A percentile compares a stretch with the other conserved stretches of the same genome.
These are phyloP conservation scores for Ceratobasidium sp. DNA, from an alignment of 1,284 basidiomycete species.

Conservation along the genomic window DNA sequence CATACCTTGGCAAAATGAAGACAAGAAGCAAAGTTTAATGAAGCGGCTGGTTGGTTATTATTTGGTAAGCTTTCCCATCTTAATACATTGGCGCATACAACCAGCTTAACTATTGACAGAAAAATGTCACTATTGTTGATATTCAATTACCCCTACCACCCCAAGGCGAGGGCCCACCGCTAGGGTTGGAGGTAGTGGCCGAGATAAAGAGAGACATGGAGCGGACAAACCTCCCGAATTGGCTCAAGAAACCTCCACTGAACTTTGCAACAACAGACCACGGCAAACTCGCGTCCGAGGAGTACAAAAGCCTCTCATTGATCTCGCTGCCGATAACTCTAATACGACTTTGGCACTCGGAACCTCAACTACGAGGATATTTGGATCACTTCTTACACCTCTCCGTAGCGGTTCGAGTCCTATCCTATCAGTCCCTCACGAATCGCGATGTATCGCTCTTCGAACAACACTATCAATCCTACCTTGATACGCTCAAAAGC, in stretches of 20 bases:
- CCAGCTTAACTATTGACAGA: not conserved
- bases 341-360: conserved; percentile 15
- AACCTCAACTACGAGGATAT: not conserved
- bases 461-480: not conserved
- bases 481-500: not conserved
- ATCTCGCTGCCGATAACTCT: conserved; percentile 47
- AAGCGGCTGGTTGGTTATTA: not conserved
- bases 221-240: conserved; percentile 22
- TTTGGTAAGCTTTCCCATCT: not conserved
- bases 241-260: conserved; percentile 34
- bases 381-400: conserved; percentile 33
- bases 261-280: conserved; percentile 37
- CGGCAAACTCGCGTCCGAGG: conserved; percentile 47
- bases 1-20: not conserved
- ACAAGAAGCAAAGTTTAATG: not conserved
- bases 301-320: conserved; percentile 45
- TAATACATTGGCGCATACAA: not conserved
- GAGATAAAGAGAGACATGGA: conserved; percentile 32
- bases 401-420: conserved; percentile 1
- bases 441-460: not conserved
- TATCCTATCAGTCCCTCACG: conserved; percentile 15
- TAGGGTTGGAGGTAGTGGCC: conserved; percentile 1
- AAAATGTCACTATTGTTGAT: not conserved
- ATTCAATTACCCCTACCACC: not conserved
- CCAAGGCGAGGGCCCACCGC: not conserved